Conservation (phyloP, 2,329 filamentous ascomycete species). For the Colletotrichum spinosum region DNA sequence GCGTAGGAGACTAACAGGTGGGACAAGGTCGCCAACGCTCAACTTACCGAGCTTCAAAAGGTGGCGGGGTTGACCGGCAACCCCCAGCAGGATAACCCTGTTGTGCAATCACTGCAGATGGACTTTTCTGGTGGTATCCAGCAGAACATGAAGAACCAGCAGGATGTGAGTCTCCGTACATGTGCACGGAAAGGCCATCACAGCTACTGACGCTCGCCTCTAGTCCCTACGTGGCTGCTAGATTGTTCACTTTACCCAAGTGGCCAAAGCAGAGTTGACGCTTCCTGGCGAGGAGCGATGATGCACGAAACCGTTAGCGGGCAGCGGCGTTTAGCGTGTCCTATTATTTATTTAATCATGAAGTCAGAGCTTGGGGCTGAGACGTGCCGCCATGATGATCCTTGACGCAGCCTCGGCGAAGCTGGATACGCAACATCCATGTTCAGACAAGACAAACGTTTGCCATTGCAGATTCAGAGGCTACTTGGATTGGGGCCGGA, state of each 20-base stretch:
- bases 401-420: constrained; percentile 5
- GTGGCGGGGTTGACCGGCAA: constrained; percentile 31
- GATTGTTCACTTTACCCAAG: not conserved
- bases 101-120: constrained; percentile 26
- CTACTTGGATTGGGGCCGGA: too few species aligned
- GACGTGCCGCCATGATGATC: constrained; percentile 8
- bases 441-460: too few species aligned
- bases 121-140: constrained; percentile 37
- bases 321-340: constrained; percentile 17
- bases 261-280: not conserved
- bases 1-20: not conserved
- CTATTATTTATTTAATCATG: constrained; percentile 3
- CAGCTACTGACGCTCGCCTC: not conserved
- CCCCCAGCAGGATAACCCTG: constrained; percentile 26
- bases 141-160: constrained; percentile 37
- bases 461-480: too few species aligned
- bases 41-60: constrained; percentile 33
- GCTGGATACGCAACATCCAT: not conserved
- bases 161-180: constrained; percentile 7
- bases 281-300: too few species aligned
- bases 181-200: too few species aligned
- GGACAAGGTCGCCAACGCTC: constrained; percentile 30
- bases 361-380: constrained; percentile 12
- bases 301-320: not conserved
- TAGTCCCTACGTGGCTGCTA: constrained; percentile 29